Evolutionary conservation across 306 rosid species (phyloP).

Genomic region (Mimosa pudica): DNA sequence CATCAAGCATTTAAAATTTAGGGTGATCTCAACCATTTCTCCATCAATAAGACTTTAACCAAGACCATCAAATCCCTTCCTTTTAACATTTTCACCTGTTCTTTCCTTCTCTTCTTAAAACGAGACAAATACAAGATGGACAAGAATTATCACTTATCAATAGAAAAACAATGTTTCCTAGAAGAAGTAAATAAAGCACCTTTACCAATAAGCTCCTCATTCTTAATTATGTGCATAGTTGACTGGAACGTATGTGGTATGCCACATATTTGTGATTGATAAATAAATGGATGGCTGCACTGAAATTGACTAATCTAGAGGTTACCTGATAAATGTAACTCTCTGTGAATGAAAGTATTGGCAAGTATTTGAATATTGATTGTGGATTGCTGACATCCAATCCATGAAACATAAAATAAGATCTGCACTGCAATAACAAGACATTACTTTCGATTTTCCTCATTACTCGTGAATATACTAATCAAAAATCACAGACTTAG

Average conservation of each 20-base stretch:
- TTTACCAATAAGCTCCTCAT: slow-evolving; percentile 1
- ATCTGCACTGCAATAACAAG: slow-evolving; percentile 74
- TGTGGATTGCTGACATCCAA: slow-evolving; percentile 74
- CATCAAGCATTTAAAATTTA: background rate
- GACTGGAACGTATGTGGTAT: slow-evolving; percentile 26
- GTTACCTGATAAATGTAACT: slow-evolving; percentile 88
- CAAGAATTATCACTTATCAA: background rate
- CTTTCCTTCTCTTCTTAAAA: background rate
- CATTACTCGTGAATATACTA: background rate
- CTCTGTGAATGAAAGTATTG: slow-evolving; percentile 83
- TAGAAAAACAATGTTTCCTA: slow-evolving; percentile 14
- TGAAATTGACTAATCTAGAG: slow-evolving; percentile 27
- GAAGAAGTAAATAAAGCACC: slow-evolving; percentile 20
- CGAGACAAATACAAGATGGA: slow-evolving; percentile 1
- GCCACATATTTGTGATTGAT: slow-evolving; percentile 1
- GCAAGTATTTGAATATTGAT: slow-evolving; percentile 69
- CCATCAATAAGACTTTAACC: background rate
- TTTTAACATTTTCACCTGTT: background rate
- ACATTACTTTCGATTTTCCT: background rate
- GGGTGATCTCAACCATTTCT: background rate
- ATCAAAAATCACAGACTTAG: background rate
- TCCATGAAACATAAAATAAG: slow-evolving; percentile 94
- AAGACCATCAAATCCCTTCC: background rate
- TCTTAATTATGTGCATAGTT: background rate
- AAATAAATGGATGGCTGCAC: slow-evolving; percentile 21